Base-by-base conservation (phyloP, 352 stramenopile genomes). In the Globisporangium lucens region DNA sequence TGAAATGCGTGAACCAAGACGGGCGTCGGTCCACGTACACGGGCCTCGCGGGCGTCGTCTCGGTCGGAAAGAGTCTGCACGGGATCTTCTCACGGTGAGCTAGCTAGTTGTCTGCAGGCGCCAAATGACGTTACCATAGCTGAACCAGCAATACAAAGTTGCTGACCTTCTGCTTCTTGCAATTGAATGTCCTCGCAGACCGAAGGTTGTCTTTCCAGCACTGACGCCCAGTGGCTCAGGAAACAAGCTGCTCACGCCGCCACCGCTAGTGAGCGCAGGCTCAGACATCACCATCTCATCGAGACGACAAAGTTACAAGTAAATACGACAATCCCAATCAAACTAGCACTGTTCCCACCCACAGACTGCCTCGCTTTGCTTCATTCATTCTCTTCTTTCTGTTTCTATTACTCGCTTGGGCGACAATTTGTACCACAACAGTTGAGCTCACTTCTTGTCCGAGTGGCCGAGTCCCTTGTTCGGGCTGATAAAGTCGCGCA, bases 401-500 rank as follows among this genome's bases (percentile, higher is more conserved):
- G 35, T 46, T 61, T 47, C 13, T n/a, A 13, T 65, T 22, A 24
- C 43, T 46, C 30, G 38, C 27, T 47, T 41, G n/a, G 30, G 4
- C 7, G 27, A 1, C 29, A 33, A 33, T 15, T 60, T 29, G 20
- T 27, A 56, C 22, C 30, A 8, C 27, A 33, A 36, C 9, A 15
- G 61, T 3, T 22, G 6, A 36, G 46, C 59, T 66, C 79, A 88
- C 76, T 87, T 89, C 70, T 89, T 90, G 70, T 93, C 84, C 59
- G 84, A 94, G 71, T 91, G 91, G 27, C 93, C 93, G 36, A 98
- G 82, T n/a, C 75, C 83, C 49, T 85, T 85, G 22, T 93, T 78
- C 1, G 94, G 94, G 35, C 75, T 79, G 61, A 98, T 84, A 65
- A 82, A 60, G 75, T 98, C 93, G 46, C 94, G 89, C 65, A 98